Evolutionary conservation across 345 rosid species (phyloP), one percentile per base, ranked within the genome.

Genomic region (Brassica juncea): DNA sequence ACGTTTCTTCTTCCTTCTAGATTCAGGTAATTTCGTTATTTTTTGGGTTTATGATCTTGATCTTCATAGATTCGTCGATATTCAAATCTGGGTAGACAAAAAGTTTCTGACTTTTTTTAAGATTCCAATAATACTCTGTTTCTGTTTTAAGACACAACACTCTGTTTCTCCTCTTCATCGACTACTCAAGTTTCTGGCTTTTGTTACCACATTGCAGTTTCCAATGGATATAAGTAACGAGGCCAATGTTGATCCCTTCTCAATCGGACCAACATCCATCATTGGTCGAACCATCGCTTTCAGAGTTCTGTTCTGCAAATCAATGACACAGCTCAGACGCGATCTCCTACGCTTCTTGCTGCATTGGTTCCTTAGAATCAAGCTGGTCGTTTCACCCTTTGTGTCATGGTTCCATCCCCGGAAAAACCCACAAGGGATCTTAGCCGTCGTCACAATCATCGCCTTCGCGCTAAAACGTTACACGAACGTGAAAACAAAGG

Each of bases 201-300:
- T 70, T 9, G 47, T 49, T 49, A n/a, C n/a, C n/a, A n/a, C 23
- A 16, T 75, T 71, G 70, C 74, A 81, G 84, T 57, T 67, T 14
- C 30, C 44, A 34, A 95, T 93, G 98, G 99, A 93, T 84, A 90
- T 95, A 80, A 93, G 88, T 75, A 95, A 89, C 64, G 99, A 95
- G 75, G 99, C 98, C 5, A 87, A 68, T 39, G 86, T 95, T 68
- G 98, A 85, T 80, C 88, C 86, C 4, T 93, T 95, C 80, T 82
- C 88, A 6, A 95, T 95, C 67, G 99, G 99, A 74, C 99, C 99
- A 23, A 86, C 97, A 32, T 85, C 97, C 1, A 84, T 93, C 28
- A 78, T 93, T 27, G 99, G 98, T 6, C 82, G 98, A 73, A 88
- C 97, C 4, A 88, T 93, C 79, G 99, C 98, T 80, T 89, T 91